phyloP scores from a whole-genome alignment of 768 basidiomycete species.

The Rhizopogon vulgaris region DNA sequence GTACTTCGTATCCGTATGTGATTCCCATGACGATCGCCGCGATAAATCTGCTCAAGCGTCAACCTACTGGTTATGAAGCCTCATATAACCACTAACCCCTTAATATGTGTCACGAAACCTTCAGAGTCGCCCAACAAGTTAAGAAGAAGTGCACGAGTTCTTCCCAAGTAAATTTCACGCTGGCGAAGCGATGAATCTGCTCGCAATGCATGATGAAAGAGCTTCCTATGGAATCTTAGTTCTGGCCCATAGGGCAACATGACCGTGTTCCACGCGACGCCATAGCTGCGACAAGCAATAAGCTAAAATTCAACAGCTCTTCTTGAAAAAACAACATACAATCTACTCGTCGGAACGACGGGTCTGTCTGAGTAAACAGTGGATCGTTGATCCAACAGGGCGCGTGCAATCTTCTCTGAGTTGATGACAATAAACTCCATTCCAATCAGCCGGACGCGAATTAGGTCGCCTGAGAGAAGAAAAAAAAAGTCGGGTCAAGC shows the following conservation, averaged over 20 bases:
- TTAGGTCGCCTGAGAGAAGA: not conserved
- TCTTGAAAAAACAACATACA: not conserved
- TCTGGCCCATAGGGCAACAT: slow-evolving; percentile 14
- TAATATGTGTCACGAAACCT: slow-evolving; percentile 8
- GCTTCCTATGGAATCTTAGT: slow-evolving; percentile 12
- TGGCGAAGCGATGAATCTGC: slow-evolving; percentile 8
- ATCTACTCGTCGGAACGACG: not conserved
- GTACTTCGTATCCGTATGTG: slow-evolving; percentile 14
- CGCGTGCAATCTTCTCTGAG: slow-evolving; percentile 2
- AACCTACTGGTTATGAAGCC: not conserved
- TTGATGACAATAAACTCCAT: slow-evolving; percentile 4
- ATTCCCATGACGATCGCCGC: slow-evolving; percentile 16
- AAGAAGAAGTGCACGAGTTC: slow-evolving; percentile 3
- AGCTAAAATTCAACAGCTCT: not conserved
- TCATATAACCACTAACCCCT: slow-evolving; percentile 8
- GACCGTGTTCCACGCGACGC: slow-evolving; percentile 17
- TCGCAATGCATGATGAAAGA: slow-evolving; percentile 11
- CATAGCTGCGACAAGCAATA: slow-evolving; percentile 11
- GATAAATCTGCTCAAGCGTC: slow-evolving; percentile 9
- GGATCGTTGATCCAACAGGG: slow-evolving; percentile 1
- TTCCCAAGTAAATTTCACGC: slow-evolving; percentile 7
- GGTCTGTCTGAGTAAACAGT: slow-evolving; percentile 4
- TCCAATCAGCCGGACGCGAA: not conserved
- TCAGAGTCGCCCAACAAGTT: slow-evolving; percentile 11
- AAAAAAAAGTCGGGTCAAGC: not conserved